These are phyloP conservation scores for Hamamelis virginiana DNA, from an alignment of 164 flowering plant species.

Conservation along the genomic window DNA sequence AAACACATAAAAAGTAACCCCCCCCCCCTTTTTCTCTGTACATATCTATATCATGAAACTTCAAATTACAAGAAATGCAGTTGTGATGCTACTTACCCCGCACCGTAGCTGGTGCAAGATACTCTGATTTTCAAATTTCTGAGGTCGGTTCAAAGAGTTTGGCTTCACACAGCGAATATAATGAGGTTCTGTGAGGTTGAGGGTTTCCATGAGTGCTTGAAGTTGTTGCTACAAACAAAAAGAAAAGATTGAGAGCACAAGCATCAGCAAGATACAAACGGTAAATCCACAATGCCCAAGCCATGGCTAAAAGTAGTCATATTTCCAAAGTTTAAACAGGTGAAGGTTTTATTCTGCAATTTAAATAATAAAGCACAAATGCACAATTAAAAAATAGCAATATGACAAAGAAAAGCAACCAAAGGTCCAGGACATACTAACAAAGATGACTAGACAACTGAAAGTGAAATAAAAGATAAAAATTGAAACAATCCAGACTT, in stretches of 20 bases:
- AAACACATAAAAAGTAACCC: neutral
- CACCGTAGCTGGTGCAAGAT: constrained; percentile 93
- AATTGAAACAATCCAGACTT: neutral
- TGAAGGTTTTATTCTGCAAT: neutral
- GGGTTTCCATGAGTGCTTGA: constrained; percentile 97
- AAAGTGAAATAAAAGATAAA: neutral
- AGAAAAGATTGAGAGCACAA: neutral
- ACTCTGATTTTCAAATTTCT: constrained; percentile 83
- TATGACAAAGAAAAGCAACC: neutral
- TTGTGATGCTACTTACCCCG: constrained; percentile 63
- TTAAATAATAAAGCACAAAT: too few relatives aligned
- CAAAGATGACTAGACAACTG: neutral
- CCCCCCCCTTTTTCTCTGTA: too few relatives aligned
- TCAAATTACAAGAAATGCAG: neutral
- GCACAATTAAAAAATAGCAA: neutral
- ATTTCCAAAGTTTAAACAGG: neutral
- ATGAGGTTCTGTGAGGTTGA: constrained; percentile 92
- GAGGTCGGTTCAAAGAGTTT: constrained; percentile 82
- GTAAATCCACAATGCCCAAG: neutral
- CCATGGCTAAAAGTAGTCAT: neutral
- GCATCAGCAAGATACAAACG: neutral
- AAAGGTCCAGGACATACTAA: neutral
- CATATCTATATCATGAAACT: neutral
- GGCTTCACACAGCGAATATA: constrained; percentile 98
- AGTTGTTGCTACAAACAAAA: constrained; percentile 83